Evolutionary conservation across 1,284 basidiomycete genomes (phyloP), one percentile per base, ranked within the genome.

Genomic region (Malassezia dermatis): DNA sequence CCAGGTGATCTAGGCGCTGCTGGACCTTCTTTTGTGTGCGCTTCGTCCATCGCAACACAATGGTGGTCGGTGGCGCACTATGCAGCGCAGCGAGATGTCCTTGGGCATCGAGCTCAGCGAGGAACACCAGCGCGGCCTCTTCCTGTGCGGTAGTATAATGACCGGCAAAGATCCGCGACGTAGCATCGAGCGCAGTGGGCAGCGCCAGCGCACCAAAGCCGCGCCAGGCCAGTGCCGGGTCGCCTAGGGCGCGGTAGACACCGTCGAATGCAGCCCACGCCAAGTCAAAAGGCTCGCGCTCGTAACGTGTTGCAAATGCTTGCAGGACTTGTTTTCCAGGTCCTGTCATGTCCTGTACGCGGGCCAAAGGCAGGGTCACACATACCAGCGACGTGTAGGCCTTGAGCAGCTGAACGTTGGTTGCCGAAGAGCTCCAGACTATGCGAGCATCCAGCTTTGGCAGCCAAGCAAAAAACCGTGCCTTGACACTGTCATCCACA

Each of bases 311-410:
- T 8, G 57, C 60, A 17, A 65, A 15, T 4, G 44, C 23, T 8
- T 56, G 44, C 23, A 56, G 52, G 1, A 53, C 34, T 41, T 57
- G 52, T 31, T 44, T 47, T 17, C 52, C 60, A 1, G 61, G 57
- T 12, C 67, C 63, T n/a, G 71, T 59, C 27, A 71, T 58, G 41
- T 74, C 71, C 49, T 68, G 70, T 13, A 74, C 57, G 11, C 71
- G 59, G 2, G 67, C 71, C 4, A 63, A 54, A 5, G 71, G 71
- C 6, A 74, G 35, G 3, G 56, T 32, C 23, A 73, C 35, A 3
- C 57, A 53, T 1, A 69, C 35, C 4, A 74, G 56, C n/a, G 59
- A 60, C 10, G 23, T 55, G 28, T 45, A 51, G 12, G 43, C 27
- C 24, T 31, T 4, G 12, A 53, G 53, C 17, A 51, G 37, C 37